Evolutionary conservation across 306 rosid genomes (phyloP).

Genomic region (Pyrus betulifolia): DNA sequence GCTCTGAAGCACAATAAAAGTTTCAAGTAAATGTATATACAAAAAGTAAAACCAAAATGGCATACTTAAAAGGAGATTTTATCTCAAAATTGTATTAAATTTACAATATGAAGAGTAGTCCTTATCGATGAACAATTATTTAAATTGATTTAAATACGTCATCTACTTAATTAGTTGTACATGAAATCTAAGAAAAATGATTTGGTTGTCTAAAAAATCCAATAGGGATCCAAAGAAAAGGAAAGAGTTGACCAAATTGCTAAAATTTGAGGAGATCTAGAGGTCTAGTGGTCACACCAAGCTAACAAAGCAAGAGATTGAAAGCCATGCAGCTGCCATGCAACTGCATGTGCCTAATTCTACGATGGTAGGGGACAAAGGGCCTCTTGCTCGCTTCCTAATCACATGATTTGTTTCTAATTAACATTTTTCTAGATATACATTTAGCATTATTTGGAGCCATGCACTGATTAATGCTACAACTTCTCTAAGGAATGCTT

Average conservation of each 20-base stretch:
- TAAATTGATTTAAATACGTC: background rate
- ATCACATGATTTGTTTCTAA: conserved; percentile 20
- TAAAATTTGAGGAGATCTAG: background rate
- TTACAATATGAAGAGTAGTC: background rate
- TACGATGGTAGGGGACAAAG: conserved; percentile 28
- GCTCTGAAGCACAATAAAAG: background rate
- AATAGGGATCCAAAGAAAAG: background rate
- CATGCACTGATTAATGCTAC: background rate
- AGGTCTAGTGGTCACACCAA: background rate
- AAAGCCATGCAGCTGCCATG: background rate
- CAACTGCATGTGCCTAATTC: conserved; percentile 23
- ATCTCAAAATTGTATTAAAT: background rate
- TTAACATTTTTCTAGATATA: background rate
- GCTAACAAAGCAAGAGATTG: background rate
- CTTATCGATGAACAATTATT: too few species aligned
- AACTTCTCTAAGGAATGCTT: background rate
- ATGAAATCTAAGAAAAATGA: background rate
- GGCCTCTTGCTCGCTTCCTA: conserved; percentile 1
- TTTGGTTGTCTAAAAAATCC: background rate
- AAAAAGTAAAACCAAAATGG: too few species aligned
- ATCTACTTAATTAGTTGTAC: background rate
- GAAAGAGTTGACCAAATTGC: background rate
- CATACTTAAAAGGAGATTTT: too few species aligned
- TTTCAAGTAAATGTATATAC: too few species aligned
- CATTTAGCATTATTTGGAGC: background rate